phyloP scores from a whole-genome alignment of 768 basidiomycete species.

The Boletus reticulatus region DNA sequence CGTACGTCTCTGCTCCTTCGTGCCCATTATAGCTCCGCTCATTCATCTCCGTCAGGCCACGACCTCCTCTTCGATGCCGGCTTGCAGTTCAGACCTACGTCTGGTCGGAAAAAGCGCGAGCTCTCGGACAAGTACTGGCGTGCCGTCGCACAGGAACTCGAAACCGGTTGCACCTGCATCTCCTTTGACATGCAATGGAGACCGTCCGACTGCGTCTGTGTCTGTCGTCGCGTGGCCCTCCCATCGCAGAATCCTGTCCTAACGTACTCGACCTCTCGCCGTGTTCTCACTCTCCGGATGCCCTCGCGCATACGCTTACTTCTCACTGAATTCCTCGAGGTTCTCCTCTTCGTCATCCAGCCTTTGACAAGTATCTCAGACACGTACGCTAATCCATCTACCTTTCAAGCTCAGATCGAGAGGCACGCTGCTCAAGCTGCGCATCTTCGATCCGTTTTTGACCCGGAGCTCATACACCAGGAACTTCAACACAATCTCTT shows the following conservation, averaged over 20 bases:
- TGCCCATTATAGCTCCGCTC: background rate
- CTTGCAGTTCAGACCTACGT: conserved; percentile 76
- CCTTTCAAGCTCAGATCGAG: conserved; percentile 57
- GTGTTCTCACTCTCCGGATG: conserved; percentile 59
- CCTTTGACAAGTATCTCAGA: conserved; percentile 65
- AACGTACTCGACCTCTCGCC: conserved; percentile 42
- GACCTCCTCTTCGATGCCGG: conserved; percentile 88
- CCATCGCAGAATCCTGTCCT: conserved; percentile 41
- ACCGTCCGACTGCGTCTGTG: conserved; percentile 54
- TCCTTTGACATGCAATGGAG: conserved; percentile 64
- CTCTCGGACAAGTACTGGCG: conserved; percentile 83
- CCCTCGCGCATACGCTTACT: conserved; percentile 71
- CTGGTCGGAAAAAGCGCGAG: conserved; percentile 69
- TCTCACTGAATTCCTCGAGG: conserved; percentile 74
- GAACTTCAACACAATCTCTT: conserved; percentile 76
- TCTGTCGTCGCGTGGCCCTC: conserved; percentile 45
- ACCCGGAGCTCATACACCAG: conserved; percentile 78
- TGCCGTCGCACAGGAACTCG: conserved; percentile 74
- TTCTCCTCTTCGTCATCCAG: conserved; percentile 81
- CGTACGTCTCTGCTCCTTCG: conserved; percentile 52
- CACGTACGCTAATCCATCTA: conserved; percentile 57
- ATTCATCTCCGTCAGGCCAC: conserved; percentile 53
- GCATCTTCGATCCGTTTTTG: conserved; percentile 72
- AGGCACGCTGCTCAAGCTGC: conserved; percentile 63
- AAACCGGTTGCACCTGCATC: conserved; percentile 80